phyloP scores from a whole-genome alignment of 2,329 filamentous ascomycete genomes.

The Davidsoniella eucalypti region DNA sequence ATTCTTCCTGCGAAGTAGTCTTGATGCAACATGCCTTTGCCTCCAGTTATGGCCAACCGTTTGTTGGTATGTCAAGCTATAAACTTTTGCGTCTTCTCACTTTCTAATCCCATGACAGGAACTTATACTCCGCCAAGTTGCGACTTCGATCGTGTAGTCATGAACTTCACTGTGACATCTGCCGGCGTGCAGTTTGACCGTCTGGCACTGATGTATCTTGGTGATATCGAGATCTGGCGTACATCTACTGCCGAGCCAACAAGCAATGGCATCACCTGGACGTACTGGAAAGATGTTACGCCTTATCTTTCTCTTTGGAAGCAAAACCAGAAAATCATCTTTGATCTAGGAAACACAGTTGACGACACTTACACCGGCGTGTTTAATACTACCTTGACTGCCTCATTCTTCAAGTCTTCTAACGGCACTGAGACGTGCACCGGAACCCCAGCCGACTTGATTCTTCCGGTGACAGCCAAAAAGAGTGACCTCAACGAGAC shows the following conservation, averaged over 20 bases:
- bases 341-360: conserved; percentile 62
- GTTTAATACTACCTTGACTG: conserved; percentile 59
- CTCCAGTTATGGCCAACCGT: conserved; percentile 57
- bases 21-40: conserved; percentile 58
- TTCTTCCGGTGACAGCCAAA: conserved; percentile 49
- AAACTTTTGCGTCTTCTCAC: too few species aligned
- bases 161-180: conserved; percentile 62
- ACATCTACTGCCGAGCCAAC: conserved; percentile 73
- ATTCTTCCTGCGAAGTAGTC: conserved; percentile 29
- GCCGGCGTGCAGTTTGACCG: conserved; percentile 61
- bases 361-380: conserved; percentile 52
- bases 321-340: conserved; percentile 54
- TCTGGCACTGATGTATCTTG: conserved; percentile 58
- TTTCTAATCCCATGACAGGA: conserved; percentile 24
- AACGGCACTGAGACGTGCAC: background rate
- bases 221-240: conserved; percentile 65
- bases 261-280: conserved; percentile 53
- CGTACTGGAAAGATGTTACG: conserved; percentile 65
- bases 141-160: conserved; percentile 54
- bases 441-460: conserved; percentile 37
- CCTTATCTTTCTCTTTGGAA: conserved; percentile 54
- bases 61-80: conserved; percentile 37
- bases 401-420: conserved; percentile 45
- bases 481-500: conserved; percentile 31
- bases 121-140: conserved; percentile 50